These are phyloP conservation scores for Mucor circinelloides DNA, from an alignment of 371 early-diverging fungal genomes.

Conservation along the genomic window DNA sequence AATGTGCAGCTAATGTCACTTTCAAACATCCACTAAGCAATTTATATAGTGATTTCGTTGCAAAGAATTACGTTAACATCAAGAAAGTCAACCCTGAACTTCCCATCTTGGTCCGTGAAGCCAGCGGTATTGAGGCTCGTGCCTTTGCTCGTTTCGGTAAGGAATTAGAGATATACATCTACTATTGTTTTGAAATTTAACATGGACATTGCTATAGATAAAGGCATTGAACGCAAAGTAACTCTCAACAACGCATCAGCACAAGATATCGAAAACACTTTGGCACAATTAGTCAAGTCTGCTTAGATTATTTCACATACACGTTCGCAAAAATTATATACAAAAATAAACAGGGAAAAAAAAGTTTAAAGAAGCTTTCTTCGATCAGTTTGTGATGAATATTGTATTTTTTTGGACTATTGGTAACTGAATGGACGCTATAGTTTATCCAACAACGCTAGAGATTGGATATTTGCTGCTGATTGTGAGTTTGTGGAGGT, in stretches of 20 bases:
- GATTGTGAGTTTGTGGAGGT: not conserved
- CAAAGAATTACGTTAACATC: constrained; percentile 75
- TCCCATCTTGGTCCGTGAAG: constrained; percentile 92
- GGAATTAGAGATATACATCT: not conserved
- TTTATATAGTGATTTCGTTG: constrained; percentile 76
- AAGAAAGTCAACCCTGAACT: constrained; percentile 87
- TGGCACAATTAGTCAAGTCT: constrained; percentile 65
- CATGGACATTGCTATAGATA: constrained; percentile 50
- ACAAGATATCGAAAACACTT: constrained; percentile 70
- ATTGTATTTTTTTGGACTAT: not conserved
- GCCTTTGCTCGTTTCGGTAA: constrained; percentile 92
- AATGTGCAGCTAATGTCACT: not conserved
- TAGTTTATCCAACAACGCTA: not conserved
- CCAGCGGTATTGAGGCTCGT: constrained; percentile 81
- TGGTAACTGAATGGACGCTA: not conserved
- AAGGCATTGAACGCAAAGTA: constrained; percentile 84
- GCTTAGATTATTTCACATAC: constrained; percentile 22
- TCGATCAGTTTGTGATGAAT: not conserved
- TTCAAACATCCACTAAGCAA: not conserved
- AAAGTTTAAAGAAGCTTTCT: not conserved
- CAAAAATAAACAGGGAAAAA: constrained; percentile 8
- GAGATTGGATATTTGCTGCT: not conserved
- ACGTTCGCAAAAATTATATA: not conserved
- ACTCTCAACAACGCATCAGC: constrained; percentile 74
- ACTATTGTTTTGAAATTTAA: not conserved